Evolutionary conservation across 75 land plant species (phyloP).

Genomic region (Pinus albicaulis): DNA sequence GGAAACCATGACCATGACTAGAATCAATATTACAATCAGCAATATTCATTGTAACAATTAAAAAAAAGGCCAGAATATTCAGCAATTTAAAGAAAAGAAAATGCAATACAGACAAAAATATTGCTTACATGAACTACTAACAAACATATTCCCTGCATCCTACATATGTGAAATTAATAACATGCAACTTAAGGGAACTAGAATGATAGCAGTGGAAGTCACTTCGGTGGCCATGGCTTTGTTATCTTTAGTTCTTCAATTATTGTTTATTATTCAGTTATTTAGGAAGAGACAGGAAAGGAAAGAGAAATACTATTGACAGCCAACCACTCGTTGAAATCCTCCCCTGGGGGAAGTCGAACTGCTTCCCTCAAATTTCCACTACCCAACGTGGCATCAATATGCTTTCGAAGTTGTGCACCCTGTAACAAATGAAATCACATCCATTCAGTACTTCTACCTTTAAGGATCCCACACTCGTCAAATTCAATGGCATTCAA

Average conservation of each 20-base stretch:
- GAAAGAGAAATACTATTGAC: constrained; percentile 64
- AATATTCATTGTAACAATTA: neutral
- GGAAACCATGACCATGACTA: neutral
- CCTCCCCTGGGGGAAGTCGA: constrained; percentile 97
- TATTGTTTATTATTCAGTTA: neutral
- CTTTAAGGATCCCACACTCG: neutral
- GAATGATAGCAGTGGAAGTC: neutral
- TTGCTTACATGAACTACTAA: neutral
- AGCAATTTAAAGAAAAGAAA: neutral
- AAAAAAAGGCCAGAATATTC: neutral
- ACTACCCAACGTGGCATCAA: constrained; percentile 96
- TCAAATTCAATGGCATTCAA: neutral
- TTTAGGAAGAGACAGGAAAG: constrained; percentile 1
- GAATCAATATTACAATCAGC: neutral
- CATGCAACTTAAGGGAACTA: neutral
- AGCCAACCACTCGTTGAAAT: constrained; percentile 86
- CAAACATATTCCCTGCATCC: neutral
- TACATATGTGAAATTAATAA: neutral
- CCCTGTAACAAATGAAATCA: constrained; percentile 53
- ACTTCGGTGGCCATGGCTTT: neutral
- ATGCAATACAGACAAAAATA: neutral
- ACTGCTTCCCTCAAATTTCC: constrained; percentile 95
- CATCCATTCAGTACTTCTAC: constrained; percentile 6
- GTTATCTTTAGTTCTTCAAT: neutral
- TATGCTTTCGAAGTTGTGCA: constrained; percentile 85